Base-by-base conservation (phyloP, 371 early-diverging fungal species). In the Syncephalastrum racemosum region DNA sequence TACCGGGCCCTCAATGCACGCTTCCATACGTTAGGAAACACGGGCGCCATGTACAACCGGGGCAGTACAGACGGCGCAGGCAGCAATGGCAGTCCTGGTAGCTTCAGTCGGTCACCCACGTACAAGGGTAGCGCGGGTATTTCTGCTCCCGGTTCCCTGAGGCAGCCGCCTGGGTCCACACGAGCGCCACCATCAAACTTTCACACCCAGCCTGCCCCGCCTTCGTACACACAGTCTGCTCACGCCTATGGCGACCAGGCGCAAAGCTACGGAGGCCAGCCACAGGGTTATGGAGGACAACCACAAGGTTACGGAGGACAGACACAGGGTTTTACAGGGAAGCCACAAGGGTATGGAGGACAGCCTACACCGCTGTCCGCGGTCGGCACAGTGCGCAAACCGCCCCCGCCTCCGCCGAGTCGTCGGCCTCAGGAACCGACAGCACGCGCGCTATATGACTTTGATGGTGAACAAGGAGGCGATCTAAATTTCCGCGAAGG, bases 401-500 rank as follows among this genome's bases (percentile, higher is more conserved):
- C 66, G 12, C 61, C 68, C 14, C 66, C 67, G 5, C 75, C 75
- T 15, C 69, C 83, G 6, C 73, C 77, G 27, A 43, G 70, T 46
- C 53, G 73, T 25, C 51, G 75, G 58, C 62, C 75, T 18, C 68
- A 64, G 22, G 64, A 76, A 54, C 64, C 75, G 51, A 67, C 76
- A 50, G 86, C 83, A 22, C 68, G 79, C 19, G 92, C 92, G 1
- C 46, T 87, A 31, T 92, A 87, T 66, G 89, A 89, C 49, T 93
- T 85, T 70, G 65, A 54, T 23, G 87, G 87, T 1, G 79, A 86
- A 54, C 83, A 90, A 63, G 67, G 66, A 0, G 90, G 85, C 19
- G 93, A 93, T 62, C 62, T 93, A 44, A 66, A 76, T 22, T 92
- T 93, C 65, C 72, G 68, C 39, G 82, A 83, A 66, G 90, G 87